Evolutionary conservation across 495 filamentous ascomycete species (phyloP), one percentile per base, ranked within the genome.

Genomic region (Durotheca rogersii): DNA sequence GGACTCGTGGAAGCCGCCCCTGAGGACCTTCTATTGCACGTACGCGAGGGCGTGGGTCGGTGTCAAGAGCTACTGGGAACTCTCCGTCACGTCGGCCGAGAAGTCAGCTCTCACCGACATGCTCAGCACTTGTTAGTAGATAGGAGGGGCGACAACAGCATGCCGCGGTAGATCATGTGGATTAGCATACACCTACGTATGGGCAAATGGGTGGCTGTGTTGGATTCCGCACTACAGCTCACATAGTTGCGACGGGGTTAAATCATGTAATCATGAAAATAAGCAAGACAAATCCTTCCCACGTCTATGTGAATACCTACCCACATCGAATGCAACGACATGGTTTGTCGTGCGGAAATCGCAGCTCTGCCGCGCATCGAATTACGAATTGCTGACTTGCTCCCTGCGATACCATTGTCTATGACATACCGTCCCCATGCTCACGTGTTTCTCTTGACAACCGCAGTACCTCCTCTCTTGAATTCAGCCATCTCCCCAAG

Each of bases 401-500:
- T n/a, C n/a, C n/a, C n/a, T n/a, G n/a, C n/a, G n/a, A n/a, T n/a
- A n/a, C n/a, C n/a, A n/a, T n/a, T n/a, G n/a, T n/a, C n/a, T n/a
- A n/a, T n/a, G n/a, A n/a, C n/a, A n/a, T n/a, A n/a, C 31, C 19
- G 15, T 12, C n/a, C 10, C 17, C 14, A 2, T 27, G 11, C 15
- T 53, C 23, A 60, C 6, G 42, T 48, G 19, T 36, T 60, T 40
- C 37, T 60, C 72, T 94, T 95, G 64, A 95, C 90, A 42, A 96
- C 87, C 25, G 91, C 84, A 4, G 86, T 88, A 17, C 90, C 90
- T 31, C 78, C 77, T 53, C 68, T 70, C 67, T 90, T 94, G 71
- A 95, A 91, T 44, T 95, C 90, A 0, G 82, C 60, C 67, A 95
- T 72, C 25, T 95, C 89, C 1, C 86, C 88, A 30, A 96, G 66